These are phyloP conservation scores for maize (Zea mays) DNA, from an alignment of 176 grass and related monocot genomes.

Conservation along the genomic window Zm-B73-REFERENCE-NAM-5.0 NC_050096.1:271767001-271767500, in stretches of 20 bases:
- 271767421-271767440: too few relatives aligned
- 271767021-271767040: constrained; percentile 72
- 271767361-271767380: not conserved
- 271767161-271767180: constrained; percentile 44
- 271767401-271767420: too few relatives aligned
- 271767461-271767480: too few relatives aligned
- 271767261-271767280: constrained; percentile 86
- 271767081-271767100: not conserved
- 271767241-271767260: constrained; percentile 91
- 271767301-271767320: not conserved
- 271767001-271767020: constrained; percentile 72
- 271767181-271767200: constrained; percentile 60
- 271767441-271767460: too few relatives aligned
- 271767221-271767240: constrained; percentile 87
- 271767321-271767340: not conserved
- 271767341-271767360: not conserved
- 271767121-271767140: not conserved
- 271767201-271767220: constrained; percentile 69
- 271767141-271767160: not conserved
- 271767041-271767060: constrained; percentile 64
- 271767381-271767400: too few relatives aligned
- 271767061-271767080: constrained; percentile 65
- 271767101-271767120: not conserved
- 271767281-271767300: constrained; percentile 63
- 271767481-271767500: too few relatives aligned